Percentiles rank a stretch among this genome's conserved stretches.
Conservation (phyloP, 192 early-diverging fungal species). For the Podila minutissima region DNA sequence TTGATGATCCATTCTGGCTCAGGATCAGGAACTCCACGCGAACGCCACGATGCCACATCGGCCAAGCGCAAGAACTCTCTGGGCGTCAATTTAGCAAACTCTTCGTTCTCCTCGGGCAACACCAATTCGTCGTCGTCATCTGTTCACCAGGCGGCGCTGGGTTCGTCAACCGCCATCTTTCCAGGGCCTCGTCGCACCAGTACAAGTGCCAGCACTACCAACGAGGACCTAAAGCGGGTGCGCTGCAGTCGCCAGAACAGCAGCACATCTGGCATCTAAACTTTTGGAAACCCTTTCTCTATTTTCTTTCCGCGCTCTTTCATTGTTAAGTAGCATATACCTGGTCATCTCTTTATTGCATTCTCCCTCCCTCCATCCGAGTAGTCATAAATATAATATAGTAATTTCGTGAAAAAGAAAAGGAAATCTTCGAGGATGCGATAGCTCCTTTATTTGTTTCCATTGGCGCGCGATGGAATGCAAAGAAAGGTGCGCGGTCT, state of each 20-base stretch:
- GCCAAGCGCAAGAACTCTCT: slow-evolving; percentile 44
- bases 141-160: neutral
- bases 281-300: neutral
- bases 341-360: too few species aligned
- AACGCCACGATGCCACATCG: slow-evolving; percentile 22
- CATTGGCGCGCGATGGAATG: too few species aligned
- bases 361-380: too few species aligned
- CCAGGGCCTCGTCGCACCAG: slow-evolving; percentile 47
- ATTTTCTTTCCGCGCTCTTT: too few species aligned
- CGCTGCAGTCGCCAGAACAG: slow-evolving; percentile 48
- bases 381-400: too few species aligned
- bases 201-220: slow-evolving; percentile 41
- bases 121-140: slow-evolving; percentile 26
- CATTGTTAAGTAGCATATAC: too few species aligned
- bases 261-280: slow-evolving; percentile 27
- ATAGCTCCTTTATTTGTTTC: too few species aligned
- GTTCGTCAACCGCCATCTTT: slow-evolving; percentile 21
- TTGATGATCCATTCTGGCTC: neutral
- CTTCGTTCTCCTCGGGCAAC: slow-evolving; percentile 20
- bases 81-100: slow-evolving; percentile 11
- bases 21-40: neutral
- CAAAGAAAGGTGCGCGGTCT: too few species aligned
- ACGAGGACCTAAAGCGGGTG: slow-evolving; percentile 47
- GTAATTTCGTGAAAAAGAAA: too few species aligned
- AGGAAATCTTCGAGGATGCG: too few species aligned